phyloP scores from a whole-genome alignment of 805 yeast genomes.

The Kuraishia floccosa region DNA sequence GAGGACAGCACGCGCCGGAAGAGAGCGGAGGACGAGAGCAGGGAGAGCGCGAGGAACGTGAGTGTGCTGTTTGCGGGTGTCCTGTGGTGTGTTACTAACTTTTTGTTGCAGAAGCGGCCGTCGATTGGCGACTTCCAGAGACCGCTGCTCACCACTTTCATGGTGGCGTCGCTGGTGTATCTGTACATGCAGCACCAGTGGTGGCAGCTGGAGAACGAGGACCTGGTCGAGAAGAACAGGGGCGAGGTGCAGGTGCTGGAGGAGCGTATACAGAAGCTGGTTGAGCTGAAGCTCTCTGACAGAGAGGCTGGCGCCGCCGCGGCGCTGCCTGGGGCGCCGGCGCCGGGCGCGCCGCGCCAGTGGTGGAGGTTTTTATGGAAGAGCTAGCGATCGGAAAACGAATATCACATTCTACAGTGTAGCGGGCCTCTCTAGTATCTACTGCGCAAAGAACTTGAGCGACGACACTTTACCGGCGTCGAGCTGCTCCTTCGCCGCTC shows the following conservation, averaged over 20 bases:
- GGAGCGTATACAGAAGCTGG: conserved; percentile 11
- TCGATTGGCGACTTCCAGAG: conserved; percentile 18
- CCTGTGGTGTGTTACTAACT: too few species aligned
- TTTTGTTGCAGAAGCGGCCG: conserved; percentile 10
- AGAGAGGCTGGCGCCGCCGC: too few species aligned
- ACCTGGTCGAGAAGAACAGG: conserved; percentile 12
- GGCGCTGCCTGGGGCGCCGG: too few species aligned
- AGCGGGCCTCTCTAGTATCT: neutral
- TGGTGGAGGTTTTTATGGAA: conserved; percentile 7
- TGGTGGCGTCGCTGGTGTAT: conserved; percentile 20
- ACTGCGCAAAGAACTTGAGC: conserved; percentile 37
- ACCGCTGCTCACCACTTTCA: conserved; percentile 18
- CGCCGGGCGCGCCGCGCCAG: conserved; percentile 3
- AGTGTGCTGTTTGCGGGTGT: too few species aligned
- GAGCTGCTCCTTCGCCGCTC: conserved; percentile 38
- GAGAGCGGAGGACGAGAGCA: too few species aligned
- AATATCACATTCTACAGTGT: neutral
- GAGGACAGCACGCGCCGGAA: too few species aligned
- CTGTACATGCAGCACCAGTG: conserved; percentile 19
- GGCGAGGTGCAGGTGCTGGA: conserved; percentile 12
- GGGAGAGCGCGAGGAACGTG: too few species aligned
- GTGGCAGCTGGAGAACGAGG: conserved; percentile 19
- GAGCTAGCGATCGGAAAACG: neutral
- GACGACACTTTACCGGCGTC: conserved; percentile 41
- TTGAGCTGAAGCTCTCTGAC: conserved; percentile 11